Conservation (phyloP, 257 asterid genomes). For the Avicennia marina region DNA sequence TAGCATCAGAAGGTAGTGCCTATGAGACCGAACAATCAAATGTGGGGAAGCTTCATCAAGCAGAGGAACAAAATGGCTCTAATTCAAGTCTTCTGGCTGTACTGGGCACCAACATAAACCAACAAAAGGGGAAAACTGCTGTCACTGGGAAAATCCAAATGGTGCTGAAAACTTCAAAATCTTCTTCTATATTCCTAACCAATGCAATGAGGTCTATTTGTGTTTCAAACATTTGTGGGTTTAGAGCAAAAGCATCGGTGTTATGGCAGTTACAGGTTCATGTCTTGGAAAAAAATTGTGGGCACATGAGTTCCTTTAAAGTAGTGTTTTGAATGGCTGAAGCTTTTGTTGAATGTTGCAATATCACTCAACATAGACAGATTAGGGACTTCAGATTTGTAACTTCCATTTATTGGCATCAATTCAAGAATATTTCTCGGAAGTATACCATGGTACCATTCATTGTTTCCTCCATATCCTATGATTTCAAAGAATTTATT, state of each 20-base stretch:
- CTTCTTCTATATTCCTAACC: conserved; percentile 26
- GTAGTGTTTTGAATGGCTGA: conserved; percentile 25
- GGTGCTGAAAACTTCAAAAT: conserved; percentile 35
- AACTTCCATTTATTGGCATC: no score
- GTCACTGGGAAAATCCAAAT: conserved; percentile 26
- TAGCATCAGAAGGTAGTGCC: conserved; percentile 1
- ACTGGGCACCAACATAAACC: conserved; percentile 17
- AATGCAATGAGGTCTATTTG: conserved; percentile 32
- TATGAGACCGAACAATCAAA: conserved; percentile 16
- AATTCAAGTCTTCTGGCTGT: conserved; percentile 20
- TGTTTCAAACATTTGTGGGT: conserved; percentile 24
- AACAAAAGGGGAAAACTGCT: conserved; percentile 26
- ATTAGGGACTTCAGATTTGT: no score
- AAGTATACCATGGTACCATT: no score
- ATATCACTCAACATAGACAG: no score
- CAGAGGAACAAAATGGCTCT: conserved; percentile 29
- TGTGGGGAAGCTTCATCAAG: conserved; percentile 19
- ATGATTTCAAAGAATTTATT: no score
- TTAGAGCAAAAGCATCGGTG: conserved; percentile 24
- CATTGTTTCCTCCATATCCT: no score
- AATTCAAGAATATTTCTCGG: no score
- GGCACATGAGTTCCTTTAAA: conserved; percentile 37
- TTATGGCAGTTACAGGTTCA: conserved; percentile 26
- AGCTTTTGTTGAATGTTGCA: no score
- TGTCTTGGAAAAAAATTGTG: conserved; percentile 25